Percentiles rank a stretch among this genome's conserved stretches.
These are phyloP conservation scores for Dioscorea dumetorum DNA, from an alignment of 106 monocot species.

Conservation along the genomic window DNA sequence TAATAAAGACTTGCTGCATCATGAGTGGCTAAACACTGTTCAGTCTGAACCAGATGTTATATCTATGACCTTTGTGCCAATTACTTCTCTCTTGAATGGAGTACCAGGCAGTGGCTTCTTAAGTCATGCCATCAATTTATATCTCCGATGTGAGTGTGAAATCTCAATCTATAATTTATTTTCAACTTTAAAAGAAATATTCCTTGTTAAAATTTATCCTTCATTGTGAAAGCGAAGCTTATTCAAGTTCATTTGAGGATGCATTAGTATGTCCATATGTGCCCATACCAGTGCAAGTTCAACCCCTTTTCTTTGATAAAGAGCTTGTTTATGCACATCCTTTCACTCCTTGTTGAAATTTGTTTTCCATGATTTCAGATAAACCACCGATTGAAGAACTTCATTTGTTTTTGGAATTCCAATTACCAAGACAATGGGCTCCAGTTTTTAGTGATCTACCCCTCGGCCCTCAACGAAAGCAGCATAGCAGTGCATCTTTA, in stretches of 20 bases:
- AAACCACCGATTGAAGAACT: constrained; percentile 61
- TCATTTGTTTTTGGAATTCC: constrained; percentile 62
- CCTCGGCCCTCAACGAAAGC: constrained; percentile 45
- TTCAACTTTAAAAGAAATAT: no score
- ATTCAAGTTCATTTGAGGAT: no score
- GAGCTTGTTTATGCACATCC: neutral
- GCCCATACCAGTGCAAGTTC: no score
- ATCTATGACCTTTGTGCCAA: constrained; percentile 83
- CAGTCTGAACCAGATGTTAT: constrained; percentile 79
- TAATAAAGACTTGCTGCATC: constrained; percentile 45
- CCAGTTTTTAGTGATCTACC: constrained; percentile 54
- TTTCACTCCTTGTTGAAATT: neutral
- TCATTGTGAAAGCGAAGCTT: no score
- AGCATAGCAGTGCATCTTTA: constrained; percentile 27
- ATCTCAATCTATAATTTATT: neutral
- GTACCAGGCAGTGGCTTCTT: constrained; percentile 89
- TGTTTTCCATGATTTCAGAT: constrained; percentile 23
- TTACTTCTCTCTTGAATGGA: constrained; percentile 84
- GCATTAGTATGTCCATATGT: no score
- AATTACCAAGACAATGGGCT: constrained; percentile 65
- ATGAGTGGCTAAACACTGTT: constrained; percentile 70
- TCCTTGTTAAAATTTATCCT: no score
- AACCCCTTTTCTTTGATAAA: neutral
- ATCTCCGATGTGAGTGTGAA: constrained; percentile 69
- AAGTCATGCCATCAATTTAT: constrained; percentile 88